Evolutionary conservation across 192 early-diverging fungal genomes (phyloP).

Genomic region (Backusella australiensis): DNA sequence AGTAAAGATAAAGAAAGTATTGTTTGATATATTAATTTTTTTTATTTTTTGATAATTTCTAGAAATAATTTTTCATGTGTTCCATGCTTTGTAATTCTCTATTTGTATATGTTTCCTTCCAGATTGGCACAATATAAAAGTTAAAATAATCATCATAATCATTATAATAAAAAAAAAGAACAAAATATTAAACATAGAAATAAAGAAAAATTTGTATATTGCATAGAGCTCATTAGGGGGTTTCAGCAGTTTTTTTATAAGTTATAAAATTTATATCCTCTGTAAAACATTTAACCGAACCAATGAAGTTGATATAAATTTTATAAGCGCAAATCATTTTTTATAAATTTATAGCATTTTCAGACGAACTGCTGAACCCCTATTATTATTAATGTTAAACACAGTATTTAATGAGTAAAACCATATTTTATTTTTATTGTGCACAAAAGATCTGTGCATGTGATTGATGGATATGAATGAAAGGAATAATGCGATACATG

Average conservation of each 20-base stretch:
- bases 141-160: not conserved
- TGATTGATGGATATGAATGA: not conserved
- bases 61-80: not conserved
- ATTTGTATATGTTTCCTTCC: slow-evolving; percentile 4
- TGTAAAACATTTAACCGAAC: too few species aligned
- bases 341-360: too few species aligned
- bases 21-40: not conserved
- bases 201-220: not conserved
- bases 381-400: not conserved
- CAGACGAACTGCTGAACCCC: too few species aligned
- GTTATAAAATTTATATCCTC: too few species aligned
- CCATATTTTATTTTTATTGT: not conserved
- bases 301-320: too few species aligned
- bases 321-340: too few species aligned
- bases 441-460: not conserved
- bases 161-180: not conserved
- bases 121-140: slow-evolving; percentile 4
- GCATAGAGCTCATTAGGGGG: not conserved
- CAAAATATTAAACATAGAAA: not conserved
- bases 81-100: not conserved
- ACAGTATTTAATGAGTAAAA: not conserved
- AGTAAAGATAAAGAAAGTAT: not conserved
- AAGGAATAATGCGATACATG: not conserved
- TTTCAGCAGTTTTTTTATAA: too few species aligned
- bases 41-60: not conserved